Conservation (phyloP, 139 green algal genomes). For the Edaphochlamys debaryana region DNA sequence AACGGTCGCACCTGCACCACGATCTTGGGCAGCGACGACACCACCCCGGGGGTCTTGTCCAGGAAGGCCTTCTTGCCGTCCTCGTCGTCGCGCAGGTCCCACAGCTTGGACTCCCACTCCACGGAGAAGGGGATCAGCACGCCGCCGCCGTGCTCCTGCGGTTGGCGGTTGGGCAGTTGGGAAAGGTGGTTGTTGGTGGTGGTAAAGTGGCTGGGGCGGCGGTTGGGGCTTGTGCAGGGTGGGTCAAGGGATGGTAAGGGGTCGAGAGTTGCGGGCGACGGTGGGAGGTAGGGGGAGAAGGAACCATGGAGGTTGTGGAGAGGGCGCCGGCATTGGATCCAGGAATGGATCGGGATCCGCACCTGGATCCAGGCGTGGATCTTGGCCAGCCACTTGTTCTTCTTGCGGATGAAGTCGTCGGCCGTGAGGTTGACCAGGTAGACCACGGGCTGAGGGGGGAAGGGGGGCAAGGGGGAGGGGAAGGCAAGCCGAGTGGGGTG, state of each 20-base stretch:
- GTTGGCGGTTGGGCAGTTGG: too few relatives aligned
- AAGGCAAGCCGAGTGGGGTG: not conserved
- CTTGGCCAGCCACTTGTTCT: constrained; percentile 97
- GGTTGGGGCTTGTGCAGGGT: too few relatives aligned
- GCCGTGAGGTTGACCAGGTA: constrained; percentile 95
- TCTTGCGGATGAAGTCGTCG: constrained; percentile 91
- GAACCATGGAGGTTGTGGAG: too few relatives aligned
- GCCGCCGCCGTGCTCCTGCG: constrained; percentile 53
- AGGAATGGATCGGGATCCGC: not conserved
- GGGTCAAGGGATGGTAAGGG: too few relatives aligned
- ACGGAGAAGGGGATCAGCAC: constrained; percentile 49
- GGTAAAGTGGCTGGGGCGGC: not conserved
- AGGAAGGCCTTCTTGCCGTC: constrained; percentile 45
- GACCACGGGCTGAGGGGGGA: too few relatives aligned
- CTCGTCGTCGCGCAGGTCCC: constrained; percentile 38
- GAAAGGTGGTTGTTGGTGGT: not conserved
- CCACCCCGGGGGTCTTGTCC: constrained; percentile 34
- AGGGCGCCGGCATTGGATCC: too few relatives aligned
- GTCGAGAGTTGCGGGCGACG: not conserved
- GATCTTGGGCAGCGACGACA: constrained; percentile 62
- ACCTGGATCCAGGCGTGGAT: constrained; percentile 51
- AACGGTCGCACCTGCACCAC: constrained; percentile 84
- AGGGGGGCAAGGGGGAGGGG: too few relatives aligned
- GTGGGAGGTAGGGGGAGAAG: too few relatives aligned
- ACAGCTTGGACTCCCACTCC: constrained; percentile 56